Evolutionary conservation across 768 basidiomycete genomes (phyloP).

Genomic region (Rhizopogon vesiculosus): DNA sequence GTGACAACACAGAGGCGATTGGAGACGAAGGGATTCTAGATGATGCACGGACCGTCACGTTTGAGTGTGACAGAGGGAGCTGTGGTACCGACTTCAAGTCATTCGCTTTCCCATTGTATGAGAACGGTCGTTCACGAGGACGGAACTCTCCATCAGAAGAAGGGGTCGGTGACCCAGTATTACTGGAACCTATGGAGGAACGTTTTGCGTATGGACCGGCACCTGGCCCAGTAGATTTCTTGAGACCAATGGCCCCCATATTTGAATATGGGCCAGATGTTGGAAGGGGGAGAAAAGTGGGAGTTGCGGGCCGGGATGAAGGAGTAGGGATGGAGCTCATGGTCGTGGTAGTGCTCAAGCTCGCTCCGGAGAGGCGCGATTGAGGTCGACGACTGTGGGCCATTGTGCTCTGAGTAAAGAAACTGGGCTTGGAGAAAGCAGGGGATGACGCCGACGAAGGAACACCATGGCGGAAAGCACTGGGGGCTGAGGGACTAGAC

Average conservation of each 20-base stretch:
- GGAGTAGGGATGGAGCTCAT: slow-evolving; percentile 62
- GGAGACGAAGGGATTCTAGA: slow-evolving; percentile 37
- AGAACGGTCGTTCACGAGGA: slow-evolving; percentile 21
- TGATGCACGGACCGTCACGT: slow-evolving; percentile 43
- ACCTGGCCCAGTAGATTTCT: slow-evolving; percentile 54
- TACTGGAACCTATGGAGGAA: slow-evolving; percentile 55
- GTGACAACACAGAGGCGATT: slow-evolving; percentile 28
- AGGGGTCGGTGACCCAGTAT: slow-evolving; percentile 21
- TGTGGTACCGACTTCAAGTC: slow-evolving; percentile 36
- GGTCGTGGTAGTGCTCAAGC: slow-evolving; percentile 48
- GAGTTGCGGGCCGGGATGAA: slow-evolving; percentile 67
- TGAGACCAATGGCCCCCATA: slow-evolving; percentile 39
- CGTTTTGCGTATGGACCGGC: slow-evolving; percentile 46
- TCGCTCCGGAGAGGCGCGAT: slow-evolving; percentile 68
- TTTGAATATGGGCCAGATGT: slow-evolving; percentile 45
- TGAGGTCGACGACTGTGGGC: slow-evolving; percentile 58
- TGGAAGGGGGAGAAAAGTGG: slow-evolving; percentile 73
- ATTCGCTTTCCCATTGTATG: slow-evolving; percentile 19
- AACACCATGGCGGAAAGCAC: slow-evolving; percentile 43
- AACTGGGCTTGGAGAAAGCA: slow-evolving; percentile 36
- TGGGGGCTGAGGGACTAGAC: slow-evolving; percentile 52
- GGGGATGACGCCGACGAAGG: slow-evolving; percentile 45
- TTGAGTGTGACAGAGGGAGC: slow-evolving; percentile 36
- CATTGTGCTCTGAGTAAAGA: slow-evolving; percentile 38
- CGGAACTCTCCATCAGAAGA: slow-evolving; percentile 21